Conservation (phyloP, 2,329 filamentous ascomycete genomes). For the Penicillium corylophilum region DNA sequence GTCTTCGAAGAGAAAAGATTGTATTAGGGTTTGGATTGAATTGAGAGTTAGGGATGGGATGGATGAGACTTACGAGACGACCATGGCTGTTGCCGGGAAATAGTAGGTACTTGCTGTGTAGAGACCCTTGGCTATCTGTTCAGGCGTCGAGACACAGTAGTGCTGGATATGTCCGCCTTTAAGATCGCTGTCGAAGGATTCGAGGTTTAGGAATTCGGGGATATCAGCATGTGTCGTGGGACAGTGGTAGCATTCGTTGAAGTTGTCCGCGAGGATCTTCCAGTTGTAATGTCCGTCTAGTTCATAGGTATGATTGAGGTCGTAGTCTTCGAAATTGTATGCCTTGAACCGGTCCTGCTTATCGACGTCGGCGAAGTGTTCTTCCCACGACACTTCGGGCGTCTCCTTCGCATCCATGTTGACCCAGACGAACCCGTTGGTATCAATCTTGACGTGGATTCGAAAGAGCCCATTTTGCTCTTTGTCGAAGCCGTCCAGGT, state of each 20-base stretch:
- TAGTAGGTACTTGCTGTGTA: slow-evolving; percentile 36
- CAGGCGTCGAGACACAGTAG: slow-evolving; percentile 48
- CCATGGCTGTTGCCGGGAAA: slow-evolving; percentile 34
- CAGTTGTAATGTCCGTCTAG: slow-evolving; percentile 25
- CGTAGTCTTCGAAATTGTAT: slow-evolving; percentile 23
- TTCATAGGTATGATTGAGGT: slow-evolving; percentile 21
- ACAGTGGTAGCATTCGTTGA: slow-evolving; percentile 62
- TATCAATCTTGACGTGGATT: slow-evolving; percentile 23
- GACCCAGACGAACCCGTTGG: slow-evolving; percentile 25
- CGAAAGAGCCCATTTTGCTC: slow-evolving; percentile 20
- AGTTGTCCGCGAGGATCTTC: slow-evolving; percentile 26
- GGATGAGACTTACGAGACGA: slow-evolving; percentile 28
- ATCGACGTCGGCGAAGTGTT: slow-evolving; percentile 22
- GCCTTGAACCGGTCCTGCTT: slow-evolving; percentile 22
- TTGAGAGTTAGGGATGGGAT: background rate
- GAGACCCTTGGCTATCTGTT: slow-evolving; percentile 51
- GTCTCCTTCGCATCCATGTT: slow-evolving; percentile 23
- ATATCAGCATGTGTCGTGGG: slow-evolving; percentile 60
- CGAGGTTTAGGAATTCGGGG: slow-evolving; percentile 56
- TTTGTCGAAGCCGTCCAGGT: slow-evolving; percentile 16
- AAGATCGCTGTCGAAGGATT: slow-evolving; percentile 54
- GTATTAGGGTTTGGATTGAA: slow-evolving; percentile 23
- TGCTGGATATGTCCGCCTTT: slow-evolving; percentile 53
- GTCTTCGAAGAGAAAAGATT: slow-evolving; percentile 39
- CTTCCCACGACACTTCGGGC: slow-evolving; percentile 23